phyloP scores from a whole-genome alignment of 2,329 filamentous ascomycete species.

The Dactylellina sp. region DNA sequence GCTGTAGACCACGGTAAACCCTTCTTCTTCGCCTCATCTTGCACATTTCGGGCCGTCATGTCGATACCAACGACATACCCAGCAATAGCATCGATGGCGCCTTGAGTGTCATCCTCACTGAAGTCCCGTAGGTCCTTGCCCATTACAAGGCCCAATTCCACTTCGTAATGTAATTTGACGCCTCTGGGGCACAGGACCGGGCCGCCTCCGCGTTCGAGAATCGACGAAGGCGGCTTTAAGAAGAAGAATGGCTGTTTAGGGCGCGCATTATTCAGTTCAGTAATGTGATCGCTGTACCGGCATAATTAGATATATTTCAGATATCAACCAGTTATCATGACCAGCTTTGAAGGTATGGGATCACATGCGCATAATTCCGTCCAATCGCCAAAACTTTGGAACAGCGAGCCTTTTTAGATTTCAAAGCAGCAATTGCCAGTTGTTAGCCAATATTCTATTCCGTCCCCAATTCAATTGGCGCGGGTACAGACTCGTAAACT shows the following conservation, averaged over 20 bases:
- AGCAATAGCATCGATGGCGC: constrained; percentile 62
- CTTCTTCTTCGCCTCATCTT: constrained; percentile 97
- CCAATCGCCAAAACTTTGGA: constrained; percentile 54
- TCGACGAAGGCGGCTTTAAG: constrained; percentile 89
- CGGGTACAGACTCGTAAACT: constrained; percentile 37
- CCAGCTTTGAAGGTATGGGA: not conserved
- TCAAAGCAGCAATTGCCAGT: not conserved
- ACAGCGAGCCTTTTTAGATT: constrained; percentile 39
- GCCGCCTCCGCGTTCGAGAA: constrained; percentile 81
- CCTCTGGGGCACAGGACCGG: constrained; percentile 85
- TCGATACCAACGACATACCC: constrained; percentile 93
- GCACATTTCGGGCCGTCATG: constrained; percentile 95
- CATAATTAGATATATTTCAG: not conserved
- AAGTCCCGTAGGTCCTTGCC: constrained; percentile 83
- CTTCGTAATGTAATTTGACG: constrained; percentile 90
- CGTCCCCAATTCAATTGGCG: not conserved
- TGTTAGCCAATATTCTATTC: constrained; percentile 5
- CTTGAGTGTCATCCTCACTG: constrained; percentile 75
- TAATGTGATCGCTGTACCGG: constrained; percentile 77
- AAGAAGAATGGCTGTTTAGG: constrained; percentile 99
- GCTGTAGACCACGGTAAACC: constrained; percentile 95
- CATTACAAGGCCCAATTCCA: constrained; percentile 91
- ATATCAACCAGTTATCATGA: constrained; percentile 14
- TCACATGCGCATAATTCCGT: constrained; percentile 54
- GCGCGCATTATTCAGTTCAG: constrained; percentile 85